A percentile compares a stretch with the other conserved stretches of the same genome.
These are phyloP conservation scores for Pseudoturritis turrita DNA, from an alignment of 345 rosid genomes.

Conservation along the genomic window DNA sequence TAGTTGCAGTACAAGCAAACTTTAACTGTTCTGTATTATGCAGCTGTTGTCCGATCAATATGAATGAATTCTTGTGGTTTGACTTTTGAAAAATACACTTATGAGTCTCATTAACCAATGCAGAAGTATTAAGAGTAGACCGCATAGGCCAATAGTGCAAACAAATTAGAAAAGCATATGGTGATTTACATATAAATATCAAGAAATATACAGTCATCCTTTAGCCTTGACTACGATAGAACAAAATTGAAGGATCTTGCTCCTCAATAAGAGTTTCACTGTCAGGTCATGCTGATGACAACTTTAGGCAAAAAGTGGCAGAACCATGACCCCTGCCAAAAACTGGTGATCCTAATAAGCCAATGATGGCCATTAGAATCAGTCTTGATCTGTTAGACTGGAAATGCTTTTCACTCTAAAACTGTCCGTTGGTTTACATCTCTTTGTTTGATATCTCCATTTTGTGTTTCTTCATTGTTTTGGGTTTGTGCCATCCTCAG, in stretches of 20 bases:
- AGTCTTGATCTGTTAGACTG: too few species aligned
- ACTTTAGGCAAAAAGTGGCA: neutral
- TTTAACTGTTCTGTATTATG: neutral
- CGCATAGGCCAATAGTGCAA: too few species aligned
- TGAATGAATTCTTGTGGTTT: neutral
- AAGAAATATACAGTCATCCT: neutral
- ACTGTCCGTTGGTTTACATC: neutral
- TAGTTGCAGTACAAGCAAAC: neutral
- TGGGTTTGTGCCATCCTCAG: constrained; percentile 34
- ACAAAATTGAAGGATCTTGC: constrained; percentile 25
- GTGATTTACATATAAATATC: neutral
- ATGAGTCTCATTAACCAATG: neutral
- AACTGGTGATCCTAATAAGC: neutral
- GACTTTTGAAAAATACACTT: neutral
- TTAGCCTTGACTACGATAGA: neutral
- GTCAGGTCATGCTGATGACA: neutral
- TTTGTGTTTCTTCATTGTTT: constrained; percentile 4
- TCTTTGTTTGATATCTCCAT: neutral
- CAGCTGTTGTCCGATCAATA: neutral
- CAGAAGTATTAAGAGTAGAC: too few species aligned
- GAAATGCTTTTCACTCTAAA: neutral
- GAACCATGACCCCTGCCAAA: neutral
- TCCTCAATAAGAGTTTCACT: neutral
- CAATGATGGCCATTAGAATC: neutral
- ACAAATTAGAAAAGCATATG: neutral